Evolutionary conservation across 73 alveolate genomes (phyloP), one percentile per base, ranked within the genome.

Genomic region (Stentor roeselii): DNA sequence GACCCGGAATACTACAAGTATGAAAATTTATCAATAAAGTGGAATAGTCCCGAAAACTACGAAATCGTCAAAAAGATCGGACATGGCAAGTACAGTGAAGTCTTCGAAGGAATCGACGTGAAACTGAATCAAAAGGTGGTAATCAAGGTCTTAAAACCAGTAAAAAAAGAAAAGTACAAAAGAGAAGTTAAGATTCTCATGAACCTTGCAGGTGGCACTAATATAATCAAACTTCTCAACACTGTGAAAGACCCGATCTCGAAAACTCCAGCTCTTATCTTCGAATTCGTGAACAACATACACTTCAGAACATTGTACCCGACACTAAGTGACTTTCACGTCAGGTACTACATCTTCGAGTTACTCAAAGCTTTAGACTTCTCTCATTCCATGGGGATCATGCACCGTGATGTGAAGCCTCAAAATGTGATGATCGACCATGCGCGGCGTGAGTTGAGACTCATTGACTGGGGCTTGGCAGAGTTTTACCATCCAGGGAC

Each of bases 391-490:
- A 92, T 91, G 87, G 99, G 99, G 14, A 93, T 96, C 60, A 93
- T 96, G 93, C 99, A 96, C 86, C 85, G 99, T 82, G 99, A 96
- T 86, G 98, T 96, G 36, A 96, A 96, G 86, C 99, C 99, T n/a
- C 98, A 96, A 89, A 96, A 96, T 86, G 89, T 96, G 75, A 96
- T 96, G 93, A 95, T 96, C 27, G 98, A 96, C 84, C 99, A 95
- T 75, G 87, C 90, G 32, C 87, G 82, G 39, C 92, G 92, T 88
- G 88, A 92, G 60, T 84, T 96, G 77, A 94, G 98, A 82, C 88
- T 96, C 15, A 96, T 96, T 82, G 99, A 96, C 85, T 96, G 99
- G 99, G 99, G 99, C 3, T 92, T 96, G 59, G 99, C 99, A 21
- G 99, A 96, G 89, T 96, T 92, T 88, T 96, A 95, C 86, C 97